A percentile compares a stretch with the other conserved stretches of the same genome.
Conservation (phyloP, 495 filamentous ascomycete genomes). For the Aspergillus bridgeri region DNA sequence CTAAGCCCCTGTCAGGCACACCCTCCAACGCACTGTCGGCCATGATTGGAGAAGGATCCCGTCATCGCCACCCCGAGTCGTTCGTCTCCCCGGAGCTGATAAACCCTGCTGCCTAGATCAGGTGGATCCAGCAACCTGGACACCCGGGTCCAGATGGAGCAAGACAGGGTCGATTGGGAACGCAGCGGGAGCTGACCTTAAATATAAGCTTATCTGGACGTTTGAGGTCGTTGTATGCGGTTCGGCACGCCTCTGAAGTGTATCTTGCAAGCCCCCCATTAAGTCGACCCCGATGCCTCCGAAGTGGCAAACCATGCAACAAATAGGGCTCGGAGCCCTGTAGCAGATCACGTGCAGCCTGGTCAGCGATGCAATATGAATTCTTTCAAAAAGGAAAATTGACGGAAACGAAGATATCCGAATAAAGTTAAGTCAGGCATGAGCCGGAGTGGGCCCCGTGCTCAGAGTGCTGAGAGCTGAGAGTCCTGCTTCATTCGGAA, state of each 20-base stretch:
- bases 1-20: slow-evolving; percentile 2
- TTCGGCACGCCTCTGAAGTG: background rate
- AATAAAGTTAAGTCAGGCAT: slow-evolving; percentile 6
- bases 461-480: background rate
- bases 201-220: slow-evolving; percentile 25
- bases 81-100: background rate
- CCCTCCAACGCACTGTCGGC: background rate
- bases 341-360: background rate
- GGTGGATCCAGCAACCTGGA: slow-evolving; percentile 9
- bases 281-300: background rate
- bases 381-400: slow-evolving; percentile 3
- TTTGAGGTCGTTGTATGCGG: background rate
- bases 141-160: slow-evolving; percentile 10
- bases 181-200: slow-evolving; percentile 3
- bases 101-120: slow-evolving; percentile 19
- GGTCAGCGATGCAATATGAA: background rate
- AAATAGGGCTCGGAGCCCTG: background rate
- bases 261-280: background rate
- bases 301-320: background rate
- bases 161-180: background rate
- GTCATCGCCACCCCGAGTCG: slow-evolving; percentile 7
- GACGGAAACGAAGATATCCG: slow-evolving; percentile 3
- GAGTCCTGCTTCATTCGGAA: background rate
- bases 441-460: background rate
- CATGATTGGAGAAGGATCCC: slow-evolving; percentile 6